Base-by-base conservation (phyloP, 164 flowering plant species). In the Aristolochia fimbriata region DNA sequence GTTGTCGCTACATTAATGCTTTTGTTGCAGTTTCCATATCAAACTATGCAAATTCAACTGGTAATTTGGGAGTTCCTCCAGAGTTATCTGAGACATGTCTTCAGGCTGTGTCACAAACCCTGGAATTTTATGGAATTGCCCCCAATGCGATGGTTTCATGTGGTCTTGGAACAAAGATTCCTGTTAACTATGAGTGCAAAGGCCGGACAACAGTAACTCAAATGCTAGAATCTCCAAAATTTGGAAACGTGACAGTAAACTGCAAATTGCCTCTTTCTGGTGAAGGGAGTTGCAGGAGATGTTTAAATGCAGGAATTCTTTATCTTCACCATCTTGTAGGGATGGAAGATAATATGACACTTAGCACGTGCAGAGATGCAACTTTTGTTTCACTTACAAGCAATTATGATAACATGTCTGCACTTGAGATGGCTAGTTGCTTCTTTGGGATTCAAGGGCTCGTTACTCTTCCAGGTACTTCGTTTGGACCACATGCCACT, bases 1-100 rank as follows among this genome's bases (percentile, higher is more conserved):
- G 99, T 58, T 94, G 99, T 72, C 95, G 99, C 53, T 87, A 91
- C 65, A 84, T 94, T 59, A 91, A 94, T 75, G 89, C 96, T 21
- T 71, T 82, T 60, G 52, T 94, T 69, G 93, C 99, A 41, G 63
- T 88, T 72, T 83, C 97, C 15, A 54, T 88, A 67, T 81, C 96
- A 67, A 86, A 73, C 3, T 88, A 85, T 76, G 96, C 99, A 55
- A 91, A 88, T 74, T 47, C 58, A 46, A 83, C 96, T n/a, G 70
- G 85, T 66, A 70, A 75, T 25, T 71, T 94, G 8, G 97, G 99
- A 43, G 96, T 88, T 53, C 22, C 81, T 63, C 47, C 83, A n/a
- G 76, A 87, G 68, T 64, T 78, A 61, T 74, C 85, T 47, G 83
- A 83, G 11, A 67, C 68, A 47, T 94, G 99, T 70, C 74, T 88